phyloP scores from a whole-genome alignment of 495 filamentous ascomycete species.

The Neurospora discreta region DNA sequence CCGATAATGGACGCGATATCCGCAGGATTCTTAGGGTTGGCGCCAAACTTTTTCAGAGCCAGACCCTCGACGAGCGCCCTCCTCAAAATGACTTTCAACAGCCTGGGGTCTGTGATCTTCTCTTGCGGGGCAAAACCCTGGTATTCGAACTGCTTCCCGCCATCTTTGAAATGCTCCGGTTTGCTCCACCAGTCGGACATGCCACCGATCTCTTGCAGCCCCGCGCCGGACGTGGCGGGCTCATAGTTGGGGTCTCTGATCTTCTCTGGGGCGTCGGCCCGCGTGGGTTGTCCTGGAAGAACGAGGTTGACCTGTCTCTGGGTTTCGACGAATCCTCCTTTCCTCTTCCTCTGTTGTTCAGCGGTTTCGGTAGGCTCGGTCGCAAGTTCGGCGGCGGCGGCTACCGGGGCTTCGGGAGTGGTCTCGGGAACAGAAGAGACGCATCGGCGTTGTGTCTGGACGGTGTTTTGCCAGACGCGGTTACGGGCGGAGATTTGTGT shows the following conservation, averaged over 20 bases:
- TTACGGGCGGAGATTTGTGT: conserved; percentile 1
- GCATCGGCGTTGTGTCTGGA: conserved; percentile 12
- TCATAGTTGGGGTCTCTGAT: conserved; percentile 38
- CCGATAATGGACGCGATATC: conserved; percentile 1
- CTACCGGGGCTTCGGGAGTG: neutral
- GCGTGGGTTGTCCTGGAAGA: conserved; percentile 4
- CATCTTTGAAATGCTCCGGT: conserved; percentile 28
- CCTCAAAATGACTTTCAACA: conserved; percentile 39
- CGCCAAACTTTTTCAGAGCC: conserved; percentile 33
- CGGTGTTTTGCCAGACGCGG: conserved; percentile 3
- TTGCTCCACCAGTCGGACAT: conserved; percentile 39
- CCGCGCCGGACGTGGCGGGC: conserved; percentile 46
- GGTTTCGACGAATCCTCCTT: neutral
- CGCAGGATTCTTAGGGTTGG: conserved; percentile 11
- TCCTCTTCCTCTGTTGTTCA: neutral
- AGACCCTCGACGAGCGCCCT: conserved; percentile 51
- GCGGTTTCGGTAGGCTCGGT: neutral
- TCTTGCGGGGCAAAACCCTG: conserved; percentile 27
- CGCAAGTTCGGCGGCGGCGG: neutral
- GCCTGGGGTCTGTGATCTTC: conserved; percentile 24
- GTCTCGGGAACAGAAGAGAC: conserved; percentile 7
- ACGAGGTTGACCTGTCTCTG: conserved; percentile 12
- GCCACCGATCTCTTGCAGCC: conserved; percentile 46
- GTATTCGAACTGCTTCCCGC: conserved; percentile 18
- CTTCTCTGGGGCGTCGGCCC: conserved; percentile 7